Percentiles rank a stretch among this genome's conserved stretches.
Conservation (phyloP, 345 rosid genomes). For the Carallia pectinifolia region DNA sequence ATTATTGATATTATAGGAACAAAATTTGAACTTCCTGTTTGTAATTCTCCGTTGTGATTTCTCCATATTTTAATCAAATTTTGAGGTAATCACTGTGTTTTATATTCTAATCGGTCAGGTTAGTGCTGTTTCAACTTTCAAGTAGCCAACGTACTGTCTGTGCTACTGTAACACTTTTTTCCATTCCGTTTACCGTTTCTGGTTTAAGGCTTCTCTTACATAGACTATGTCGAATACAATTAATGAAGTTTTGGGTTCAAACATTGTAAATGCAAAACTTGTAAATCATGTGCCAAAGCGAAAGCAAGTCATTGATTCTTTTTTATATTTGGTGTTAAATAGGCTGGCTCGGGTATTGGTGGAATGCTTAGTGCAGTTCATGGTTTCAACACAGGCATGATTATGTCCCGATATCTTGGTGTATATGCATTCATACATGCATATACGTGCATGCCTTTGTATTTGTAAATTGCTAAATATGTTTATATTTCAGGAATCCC, state of each 20-base stretch:
- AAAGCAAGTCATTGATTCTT: background rate
- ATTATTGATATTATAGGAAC: background rate
- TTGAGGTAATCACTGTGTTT: background rate
- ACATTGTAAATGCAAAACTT: too few species aligned
- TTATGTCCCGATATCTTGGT: background rate
- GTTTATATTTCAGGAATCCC: constrained; percentile 62
- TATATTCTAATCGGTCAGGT: too few species aligned
- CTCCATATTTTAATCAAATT: background rate
- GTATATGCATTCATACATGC: too few species aligned
- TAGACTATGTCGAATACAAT: too few species aligned
- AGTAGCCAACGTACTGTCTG: too few species aligned
- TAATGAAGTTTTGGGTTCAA: too few species aligned
- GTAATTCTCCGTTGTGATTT: too few species aligned
- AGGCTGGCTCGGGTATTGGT: constrained; percentile 92
- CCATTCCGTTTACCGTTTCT: too few species aligned
- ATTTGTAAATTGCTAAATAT: background rate
- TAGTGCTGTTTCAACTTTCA: too few species aligned
- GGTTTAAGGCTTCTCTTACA: too few species aligned
- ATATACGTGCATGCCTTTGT: constrained; percentile 3
- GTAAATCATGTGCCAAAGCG: too few species aligned
- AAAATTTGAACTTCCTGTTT: background rate
- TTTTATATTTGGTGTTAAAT: constrained; percentile 12
- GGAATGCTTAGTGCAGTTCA: constrained; percentile 86
- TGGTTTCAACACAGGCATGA: constrained; percentile 71
- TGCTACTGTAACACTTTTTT: too few species aligned